These are phyloP conservation scores for Salix udensis DNA, from an alignment of 345 rosid genomes.

Conservation along the genomic window DNA sequence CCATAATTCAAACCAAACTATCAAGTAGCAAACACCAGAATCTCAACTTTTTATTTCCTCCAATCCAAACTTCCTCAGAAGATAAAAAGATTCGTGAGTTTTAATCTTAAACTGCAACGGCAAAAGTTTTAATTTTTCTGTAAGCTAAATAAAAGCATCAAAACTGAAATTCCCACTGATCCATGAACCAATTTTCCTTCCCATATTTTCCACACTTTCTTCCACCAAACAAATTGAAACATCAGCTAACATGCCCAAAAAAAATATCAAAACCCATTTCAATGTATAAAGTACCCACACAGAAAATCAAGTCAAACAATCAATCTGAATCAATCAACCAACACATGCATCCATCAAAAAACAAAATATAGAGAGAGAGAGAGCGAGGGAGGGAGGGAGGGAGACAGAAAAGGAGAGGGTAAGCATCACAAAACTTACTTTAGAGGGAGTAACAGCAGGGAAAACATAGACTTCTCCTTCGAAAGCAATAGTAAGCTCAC, in stretches of 20 bases:
- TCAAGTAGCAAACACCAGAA: neutral
- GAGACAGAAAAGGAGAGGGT: no score
- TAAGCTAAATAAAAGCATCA: neutral
- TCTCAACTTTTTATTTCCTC: neutral
- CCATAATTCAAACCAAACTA: neutral
- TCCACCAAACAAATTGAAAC: neutral
- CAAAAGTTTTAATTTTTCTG: neutral
- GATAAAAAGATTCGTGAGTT: neutral
- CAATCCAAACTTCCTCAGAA: neutral
- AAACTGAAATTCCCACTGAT: neutral
- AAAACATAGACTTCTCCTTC: conserved; percentile 52
- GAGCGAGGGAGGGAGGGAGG: no score
- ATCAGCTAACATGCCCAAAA: neutral
- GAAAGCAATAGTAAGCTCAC: conserved; percentile 47
- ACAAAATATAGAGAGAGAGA: neutral
- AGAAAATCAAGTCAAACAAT: neutral
- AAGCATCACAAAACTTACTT: conserved; percentile 18
- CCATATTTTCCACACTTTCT: neutral
- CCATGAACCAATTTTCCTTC: neutral
- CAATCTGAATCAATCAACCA: neutral
- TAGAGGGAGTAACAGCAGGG: conserved; percentile 38
- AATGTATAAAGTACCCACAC: neutral
- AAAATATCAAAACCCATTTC: neutral
- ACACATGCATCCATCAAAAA: neutral
- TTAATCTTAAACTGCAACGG: neutral